phyloP scores from a whole-genome alignment of 2,329 filamentous ascomycete genomes.

The Fusarium keratoplasticum region DNA sequence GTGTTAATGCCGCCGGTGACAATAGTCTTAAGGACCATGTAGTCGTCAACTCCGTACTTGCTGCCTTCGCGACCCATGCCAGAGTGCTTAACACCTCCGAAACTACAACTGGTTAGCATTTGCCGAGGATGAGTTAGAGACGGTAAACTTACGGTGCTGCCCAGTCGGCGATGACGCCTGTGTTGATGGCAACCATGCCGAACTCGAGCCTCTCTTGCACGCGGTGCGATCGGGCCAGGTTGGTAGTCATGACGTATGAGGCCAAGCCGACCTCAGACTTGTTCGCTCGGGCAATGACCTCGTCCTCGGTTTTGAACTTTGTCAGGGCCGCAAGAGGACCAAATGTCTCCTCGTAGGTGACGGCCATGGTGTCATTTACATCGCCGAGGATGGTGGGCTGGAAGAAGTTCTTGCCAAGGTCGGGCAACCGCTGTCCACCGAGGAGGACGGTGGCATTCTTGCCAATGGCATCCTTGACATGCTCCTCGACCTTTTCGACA shows the following conservation, averaged over 20 bases:
- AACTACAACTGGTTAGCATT: constrained; percentile 46
- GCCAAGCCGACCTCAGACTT: constrained; percentile 72
- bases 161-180: constrained; percentile 55
- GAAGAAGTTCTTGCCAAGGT: constrained; percentile 77
- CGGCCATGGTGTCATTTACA: constrained; percentile 68
- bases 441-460: constrained; percentile 72
- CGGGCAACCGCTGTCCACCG: constrained; percentile 72
- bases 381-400: constrained; percentile 73
- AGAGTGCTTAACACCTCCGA: constrained; percentile 72
- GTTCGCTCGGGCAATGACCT: constrained; percentile 70
- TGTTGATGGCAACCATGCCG: constrained; percentile 77
- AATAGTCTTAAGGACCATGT: constrained; percentile 66
- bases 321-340: constrained; percentile 73
- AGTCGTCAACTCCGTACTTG: constrained; percentile 71
- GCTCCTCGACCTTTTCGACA: constrained; percentile 70
- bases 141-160: constrained; percentile 40
- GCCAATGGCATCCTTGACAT: constrained; percentile 72
- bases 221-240: constrained; percentile 73
- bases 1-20: constrained; percentile 51
- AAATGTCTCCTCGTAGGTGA: constrained; percentile 72
- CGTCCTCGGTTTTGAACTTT: constrained; percentile 73
- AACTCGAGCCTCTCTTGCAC: constrained; percentile 75
- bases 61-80: constrained; percentile 72
- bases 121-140: background rate
- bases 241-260: constrained; percentile 76